Base-by-base conservation (phyloP, 768 basidiomycete genomes). In the Tylopilus intermedius region DNA sequence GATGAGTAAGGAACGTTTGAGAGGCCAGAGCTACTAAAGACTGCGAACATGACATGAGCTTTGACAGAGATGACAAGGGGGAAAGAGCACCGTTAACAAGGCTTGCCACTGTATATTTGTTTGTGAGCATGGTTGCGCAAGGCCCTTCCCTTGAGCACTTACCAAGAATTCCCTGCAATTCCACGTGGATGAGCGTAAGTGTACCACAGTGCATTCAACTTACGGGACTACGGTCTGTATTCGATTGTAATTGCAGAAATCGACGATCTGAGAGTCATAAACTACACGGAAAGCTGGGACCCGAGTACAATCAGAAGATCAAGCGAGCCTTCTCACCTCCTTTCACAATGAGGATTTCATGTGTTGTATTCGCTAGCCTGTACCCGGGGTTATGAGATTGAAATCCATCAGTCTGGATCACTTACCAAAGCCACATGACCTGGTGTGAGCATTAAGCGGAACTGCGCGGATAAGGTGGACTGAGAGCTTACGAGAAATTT, bases 1-100 rank as follows among this genome's bases (percentile, higher is more conserved):
- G 49, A 37, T 41, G 52, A 8, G 48, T 50, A 40, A 59, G 53
- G 37, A 53, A 59, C 26, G 40, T 29, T 7, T 53, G 50, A 15
- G 41, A 47, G 7, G 49, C 2, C 29, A 59, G 18, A 38, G 52
- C 22, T 8, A 59, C 57, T 4, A 58, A 32, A 15, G 44, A 11
- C 57, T 58, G 33, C 3, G 30, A 8, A 3, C 18, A 1, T 18
- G 9, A 44, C 9, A 22, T 48, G 4, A 39, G 15, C 24, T 18
- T 42, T 21, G 3, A 14, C 15, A 8, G 4, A 35, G 27, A 15
- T 14, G 33, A 3, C 8, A 22, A 15, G 22, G n/a, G 5, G 1
- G 29, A 33, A 13, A 35, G 8, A 13, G 18, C 14, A 58, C 52
- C 8, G 47, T 57, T 6, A 51, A 42, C 26, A 59, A 30, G 13